Conservation (phyloP, 2,329 filamentous ascomycete species). For the Fusarium sp. region DNA sequence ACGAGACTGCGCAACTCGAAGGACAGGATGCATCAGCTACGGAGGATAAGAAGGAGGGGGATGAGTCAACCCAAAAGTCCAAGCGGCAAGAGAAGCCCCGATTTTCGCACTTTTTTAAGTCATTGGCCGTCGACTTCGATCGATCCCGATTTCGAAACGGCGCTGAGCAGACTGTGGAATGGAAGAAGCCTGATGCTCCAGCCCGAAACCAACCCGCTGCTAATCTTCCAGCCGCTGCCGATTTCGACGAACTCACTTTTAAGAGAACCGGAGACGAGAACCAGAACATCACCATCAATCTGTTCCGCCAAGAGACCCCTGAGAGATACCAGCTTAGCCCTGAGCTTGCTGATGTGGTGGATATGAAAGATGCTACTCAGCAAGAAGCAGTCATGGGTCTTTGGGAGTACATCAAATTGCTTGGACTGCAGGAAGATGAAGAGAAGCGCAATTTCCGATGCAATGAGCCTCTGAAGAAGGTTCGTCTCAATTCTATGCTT, state of each 20-base stretch:
- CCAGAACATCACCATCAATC: slow-evolving; percentile 86
- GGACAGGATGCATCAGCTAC: slow-evolving; percentile 52
- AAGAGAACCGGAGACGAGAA: slow-evolving; percentile 93
- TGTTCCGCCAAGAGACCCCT: slow-evolving; percentile 83
- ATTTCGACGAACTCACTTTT: slow-evolving; percentile 92
- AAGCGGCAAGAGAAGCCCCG: slow-evolving; percentile 58
- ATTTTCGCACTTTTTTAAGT: slow-evolving; percentile 83
- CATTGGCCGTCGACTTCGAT: slow-evolving; percentile 79
- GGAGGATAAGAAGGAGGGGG: slow-evolving; percentile 43
- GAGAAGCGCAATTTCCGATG: slow-evolving; percentile 93
- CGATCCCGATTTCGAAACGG: slow-evolving; percentile 65
- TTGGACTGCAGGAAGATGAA: slow-evolving; percentile 90
- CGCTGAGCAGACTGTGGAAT: slow-evolving; percentile 73
- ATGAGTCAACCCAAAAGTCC: slow-evolving; percentile 47
- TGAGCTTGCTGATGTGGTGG: slow-evolving; percentile 82
- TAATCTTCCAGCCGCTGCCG: slow-evolving; percentile 65
- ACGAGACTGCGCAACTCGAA: slow-evolving; percentile 63
- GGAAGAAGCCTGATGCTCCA: slow-evolving; percentile 80
- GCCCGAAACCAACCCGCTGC: slow-evolving; percentile 56
- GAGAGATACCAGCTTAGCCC: slow-evolving; percentile 85
- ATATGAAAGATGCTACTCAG: slow-evolving; percentile 85
- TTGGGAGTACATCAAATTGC: slow-evolving; percentile 92
- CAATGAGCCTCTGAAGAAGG: slow-evolving; percentile 81
- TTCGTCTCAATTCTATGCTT: slow-evolving; percentile 53
- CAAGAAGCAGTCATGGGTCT: slow-evolving; percentile 89